A percentile compares a stretch with the other conserved stretches of the same genome.
phyloP scores from a whole-genome alignment of 371 early-diverging fungal species.

The Blakeslea trispora region DNA sequence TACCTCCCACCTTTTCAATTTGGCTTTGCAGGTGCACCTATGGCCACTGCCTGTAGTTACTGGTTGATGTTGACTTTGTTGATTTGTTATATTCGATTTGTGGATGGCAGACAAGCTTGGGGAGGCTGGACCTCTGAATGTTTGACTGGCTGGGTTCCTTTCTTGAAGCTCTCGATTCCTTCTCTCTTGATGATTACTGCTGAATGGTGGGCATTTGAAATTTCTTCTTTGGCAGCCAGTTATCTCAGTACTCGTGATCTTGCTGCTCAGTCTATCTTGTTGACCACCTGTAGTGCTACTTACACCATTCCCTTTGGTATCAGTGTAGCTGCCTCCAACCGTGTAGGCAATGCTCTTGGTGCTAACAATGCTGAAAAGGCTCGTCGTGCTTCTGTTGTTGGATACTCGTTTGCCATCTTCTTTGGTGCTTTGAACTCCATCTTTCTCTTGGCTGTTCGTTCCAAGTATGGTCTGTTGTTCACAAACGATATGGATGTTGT shows the following conservation, averaged over 20 bases:
- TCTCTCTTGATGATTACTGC: constrained; percentile 69
- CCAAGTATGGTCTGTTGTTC: constrained; percentile 63
- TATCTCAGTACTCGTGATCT: constrained; percentile 73
- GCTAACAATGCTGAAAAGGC: constrained; percentile 47
- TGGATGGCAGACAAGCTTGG: constrained; percentile 73
- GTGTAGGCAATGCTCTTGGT: constrained; percentile 77
- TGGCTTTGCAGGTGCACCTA: constrained; percentile 82
- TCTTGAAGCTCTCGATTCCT: constrained; percentile 68
- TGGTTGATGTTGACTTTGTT: constrained; percentile 63
- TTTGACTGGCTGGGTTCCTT: constrained; percentile 63
- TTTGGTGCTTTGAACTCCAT: constrained; percentile 35
- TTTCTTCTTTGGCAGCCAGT: constrained; percentile 78
- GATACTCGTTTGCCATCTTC: constrained; percentile 43
- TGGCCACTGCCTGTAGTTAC: constrained; percentile 74
- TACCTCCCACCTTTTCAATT: constrained; percentile 63
- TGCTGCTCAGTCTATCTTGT: constrained; percentile 81
- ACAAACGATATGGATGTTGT: constrained; percentile 68
- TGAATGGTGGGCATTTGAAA: constrained; percentile 74
- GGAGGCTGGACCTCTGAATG: constrained; percentile 78
- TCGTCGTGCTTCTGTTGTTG: constrained; percentile 37
- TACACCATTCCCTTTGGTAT: constrained; percentile 74
- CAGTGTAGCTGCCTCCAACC: constrained; percentile 71
- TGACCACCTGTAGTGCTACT: constrained; percentile 67
- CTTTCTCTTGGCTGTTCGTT: constrained; percentile 39
- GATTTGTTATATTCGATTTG: constrained; percentile 61